These are phyloP conservation scores for Hemileccinum impolitum DNA, from an alignment of 768 basidiomycete genomes.

Conservation along the genomic window DNA sequence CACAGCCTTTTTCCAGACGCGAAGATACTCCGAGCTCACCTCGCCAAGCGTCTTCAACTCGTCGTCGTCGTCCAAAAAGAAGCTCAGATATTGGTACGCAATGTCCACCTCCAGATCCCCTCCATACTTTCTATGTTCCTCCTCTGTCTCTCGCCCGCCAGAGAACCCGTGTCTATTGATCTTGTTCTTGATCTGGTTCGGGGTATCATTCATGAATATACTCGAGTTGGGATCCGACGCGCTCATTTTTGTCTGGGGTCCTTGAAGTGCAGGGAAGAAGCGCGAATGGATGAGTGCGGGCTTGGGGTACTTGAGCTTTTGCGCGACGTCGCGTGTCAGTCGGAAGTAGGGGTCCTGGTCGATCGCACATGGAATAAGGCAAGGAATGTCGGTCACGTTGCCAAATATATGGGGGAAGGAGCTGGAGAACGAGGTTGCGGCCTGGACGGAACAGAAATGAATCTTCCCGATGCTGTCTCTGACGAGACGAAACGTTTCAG, in stretches of 20 bases:
- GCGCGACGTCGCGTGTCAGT: constrained; percentile 91
- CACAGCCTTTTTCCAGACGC: background rate
- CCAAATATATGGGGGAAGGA: constrained; percentile 99
- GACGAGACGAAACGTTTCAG: constrained; percentile 4
- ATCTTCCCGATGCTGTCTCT: constrained; percentile 99
- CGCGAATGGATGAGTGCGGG: constrained; percentile 90
- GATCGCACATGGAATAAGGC: constrained; percentile 96
- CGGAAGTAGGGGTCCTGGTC: constrained; percentile 99
- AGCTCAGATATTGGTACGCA: constrained; percentile 89
- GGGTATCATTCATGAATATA: constrained; percentile 94
- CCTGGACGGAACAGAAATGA: constrained; percentile 94
- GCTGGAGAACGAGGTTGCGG: constrained; percentile 94
- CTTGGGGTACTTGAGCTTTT: constrained; percentile 93
- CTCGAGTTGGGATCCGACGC: constrained; percentile 90
- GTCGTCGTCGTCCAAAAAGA: constrained; percentile 96
- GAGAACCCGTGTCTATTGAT: constrained; percentile 95
- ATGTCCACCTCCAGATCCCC: constrained; percentile 96
- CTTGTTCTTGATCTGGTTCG: constrained; percentile 95
- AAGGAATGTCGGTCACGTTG: constrained; percentile 74
- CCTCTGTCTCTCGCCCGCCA: constrained; percentile 93
- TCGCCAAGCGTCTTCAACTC: constrained; percentile 72
- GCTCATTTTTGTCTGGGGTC: constrained; percentile 99
- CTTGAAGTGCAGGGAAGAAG: constrained; percentile 98
- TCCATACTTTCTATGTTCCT: constrained; percentile 84
- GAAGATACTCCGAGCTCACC: constrained; percentile 37